Conservation (phyloP, 495 filamentous ascomycete genomes). For the Platismatia glauca region DNA sequence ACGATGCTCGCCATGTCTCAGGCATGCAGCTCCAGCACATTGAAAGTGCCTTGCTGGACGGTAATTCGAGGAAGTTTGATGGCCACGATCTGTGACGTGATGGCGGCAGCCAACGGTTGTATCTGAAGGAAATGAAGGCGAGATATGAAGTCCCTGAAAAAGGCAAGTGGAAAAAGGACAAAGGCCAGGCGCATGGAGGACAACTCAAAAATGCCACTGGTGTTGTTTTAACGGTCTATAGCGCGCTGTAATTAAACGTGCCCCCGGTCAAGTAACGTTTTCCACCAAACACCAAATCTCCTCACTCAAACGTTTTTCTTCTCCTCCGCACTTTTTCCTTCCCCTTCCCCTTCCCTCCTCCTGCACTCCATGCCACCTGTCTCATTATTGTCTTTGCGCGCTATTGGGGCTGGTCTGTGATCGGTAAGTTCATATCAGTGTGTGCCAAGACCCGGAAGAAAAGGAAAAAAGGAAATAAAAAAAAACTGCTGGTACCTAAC, state of each 20-base stretch:
- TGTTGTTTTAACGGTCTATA: neutral
- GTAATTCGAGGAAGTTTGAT: too few relatives aligned
- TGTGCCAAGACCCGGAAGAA: neutral
- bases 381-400: neutral
- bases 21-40: too few relatives aligned
- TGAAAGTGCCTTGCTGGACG: too few relatives aligned
- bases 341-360: neutral
- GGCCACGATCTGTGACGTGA: too few relatives aligned
- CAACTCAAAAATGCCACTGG: too few relatives aligned
- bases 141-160: neutral
- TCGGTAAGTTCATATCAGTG: neutral
- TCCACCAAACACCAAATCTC: neutral
- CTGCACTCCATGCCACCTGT: neutral
- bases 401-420: too few relatives aligned
- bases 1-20: too few relatives aligned
- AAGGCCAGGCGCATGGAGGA: neutral
- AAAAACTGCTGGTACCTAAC: neutral
- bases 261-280: neutral
- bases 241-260: neutral
- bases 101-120: too few relatives aligned
- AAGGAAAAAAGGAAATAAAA: neutral
- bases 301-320: neutral
- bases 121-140: too few relatives aligned
- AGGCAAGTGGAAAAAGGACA: neutral
- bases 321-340: neutral